Percentiles rank a stretch among this genome's conserved stretches.
Evolutionary conservation across 1,139 yeast species (phyloP).

Genomic region (Pichia inconspicua): DNA sequence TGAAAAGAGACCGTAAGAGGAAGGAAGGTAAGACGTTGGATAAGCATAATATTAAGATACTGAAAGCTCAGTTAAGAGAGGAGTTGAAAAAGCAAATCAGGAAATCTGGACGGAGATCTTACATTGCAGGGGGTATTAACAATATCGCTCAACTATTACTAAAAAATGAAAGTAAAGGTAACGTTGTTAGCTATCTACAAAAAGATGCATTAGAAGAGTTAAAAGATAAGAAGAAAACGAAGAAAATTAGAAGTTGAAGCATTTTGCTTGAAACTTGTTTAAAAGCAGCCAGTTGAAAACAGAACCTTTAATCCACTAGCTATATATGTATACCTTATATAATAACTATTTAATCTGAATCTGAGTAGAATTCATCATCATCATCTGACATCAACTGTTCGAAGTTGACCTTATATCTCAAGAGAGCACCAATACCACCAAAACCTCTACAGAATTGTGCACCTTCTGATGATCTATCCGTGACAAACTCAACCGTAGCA

Average conservation of each 20-base stretch:
- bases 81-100: constrained; percentile 55
- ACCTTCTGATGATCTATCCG: constrained; percentile 96
- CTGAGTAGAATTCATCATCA: constrained; percentile 74
- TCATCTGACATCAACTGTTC: constrained; percentile 88
- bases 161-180: constrained; percentile 45
- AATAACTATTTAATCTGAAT: constrained; percentile 28
- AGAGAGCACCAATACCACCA: constrained; percentile 96
- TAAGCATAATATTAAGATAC: constrained; percentile 40
- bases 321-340: constrained; percentile 5
- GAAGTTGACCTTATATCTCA: constrained; percentile 94
- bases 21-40: constrained; percentile 48
- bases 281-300: constrained; percentile 8
- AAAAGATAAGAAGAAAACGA: constrained; percentile 29
- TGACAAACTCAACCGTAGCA: constrained; percentile 90
- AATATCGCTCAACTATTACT: constrained; percentile 82
- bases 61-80: constrained; percentile 50
- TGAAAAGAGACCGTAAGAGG: constrained; percentile 56
- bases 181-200: constrained; percentile 61
- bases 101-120: constrained; percentile 62
- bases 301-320: not conserved
- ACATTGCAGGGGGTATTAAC: constrained; percentile 75
- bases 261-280: constrained; percentile 3
- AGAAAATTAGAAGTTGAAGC: constrained; percentile 19
- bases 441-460: constrained; percentile 96
- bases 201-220: constrained; percentile 66